Base-by-base conservation (phyloP, 2,329 filamentous ascomycete species). In the Sphaerostilbella broomeana region DNA sequence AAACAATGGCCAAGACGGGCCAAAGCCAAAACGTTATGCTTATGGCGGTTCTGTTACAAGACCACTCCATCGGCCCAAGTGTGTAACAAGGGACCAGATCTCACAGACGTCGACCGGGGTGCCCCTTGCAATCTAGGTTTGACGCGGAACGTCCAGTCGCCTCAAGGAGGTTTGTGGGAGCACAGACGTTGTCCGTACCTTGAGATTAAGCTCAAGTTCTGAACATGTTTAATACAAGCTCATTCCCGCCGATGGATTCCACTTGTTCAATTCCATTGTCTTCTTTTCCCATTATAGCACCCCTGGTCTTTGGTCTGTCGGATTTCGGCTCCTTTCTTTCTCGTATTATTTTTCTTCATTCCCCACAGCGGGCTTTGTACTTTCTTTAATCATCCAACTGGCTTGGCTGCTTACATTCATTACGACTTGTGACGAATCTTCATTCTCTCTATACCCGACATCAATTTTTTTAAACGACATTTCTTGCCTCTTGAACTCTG, bases 391-490 rank as follows among this genome's bases (percentile, higher is more conserved):
- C 54, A 63, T 58, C 68, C 69, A 72, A 73, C 70, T 72, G 69
- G 69, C 64, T 73, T 73, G 71, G 72, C 69, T 73, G 67, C 68
- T 68, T 65, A 68, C 70, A 59, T 61, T 73, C 68, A 62, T 75
- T 74, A 9, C 32, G 10, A 18, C 33, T n/a, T n/a, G 13, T 24
- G 30, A 17, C 26, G 20, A 15, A 19, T 16, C 18, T 17, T 28
- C 17, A 20, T 26, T 7, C 12, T 32, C 25, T 16, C 9, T 22
- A 5, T 10, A 18, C n/a, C 13, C 13, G 8, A 7, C 15, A 7
- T 28, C 15, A n/a, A 13, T 13, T 7, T 12, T 28, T 13, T 28
- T 10, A 7, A 32, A n/a, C n/a, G n/a, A n/a, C n/a, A n/a, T n/a
- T 12, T 25, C 22, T 12, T 9, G 8, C 12, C 22, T 25, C 22